Evolutionary conservation across 164 flowering plant genomes (phyloP).

Genomic region (grape (Vitis vinifera)): DNA sequence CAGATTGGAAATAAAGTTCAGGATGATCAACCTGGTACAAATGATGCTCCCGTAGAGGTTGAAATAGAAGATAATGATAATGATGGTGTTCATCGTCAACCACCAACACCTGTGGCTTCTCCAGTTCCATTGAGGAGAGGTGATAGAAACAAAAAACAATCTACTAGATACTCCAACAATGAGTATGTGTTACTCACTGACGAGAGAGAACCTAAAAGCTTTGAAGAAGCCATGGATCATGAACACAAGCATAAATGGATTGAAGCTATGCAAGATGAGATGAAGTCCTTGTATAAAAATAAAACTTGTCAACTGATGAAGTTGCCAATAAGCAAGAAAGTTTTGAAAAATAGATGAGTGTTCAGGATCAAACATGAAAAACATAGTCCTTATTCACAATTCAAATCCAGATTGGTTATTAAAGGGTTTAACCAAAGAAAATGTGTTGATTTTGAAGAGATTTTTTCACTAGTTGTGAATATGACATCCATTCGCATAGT

Average conservation of each 20-base stretch:
- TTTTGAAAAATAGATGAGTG: slow-evolving; percentile 17
- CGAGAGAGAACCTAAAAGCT: slow-evolving; percentile 17
- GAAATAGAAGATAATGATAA: too few species aligned
- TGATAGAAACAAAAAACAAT: neutral
- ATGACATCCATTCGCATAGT: too few species aligned
- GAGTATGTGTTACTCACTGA: slow-evolving; percentile 16
- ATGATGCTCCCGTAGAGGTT: too few species aligned
- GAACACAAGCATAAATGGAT: slow-evolving; percentile 16
- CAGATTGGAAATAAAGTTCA: too few species aligned
- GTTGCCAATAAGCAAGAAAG: slow-evolving; percentile 16
- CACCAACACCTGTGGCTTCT: too few species aligned
- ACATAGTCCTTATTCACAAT: slow-evolving; percentile 1
- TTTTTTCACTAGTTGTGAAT: too few species aligned
- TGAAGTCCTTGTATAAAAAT: slow-evolving; percentile 15
- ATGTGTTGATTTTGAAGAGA: too few species aligned
- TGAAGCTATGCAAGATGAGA: slow-evolving; percentile 14
- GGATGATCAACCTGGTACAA: too few species aligned
- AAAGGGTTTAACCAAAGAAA: slow-evolving; percentile 15
- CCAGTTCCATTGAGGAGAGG: neutral
- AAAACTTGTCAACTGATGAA: slow-evolving; percentile 24
- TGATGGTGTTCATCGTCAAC: too few species aligned
- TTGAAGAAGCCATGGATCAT: slow-evolving; percentile 2
- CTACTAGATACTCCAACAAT: neutral
- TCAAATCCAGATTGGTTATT: slow-evolving; percentile 16
- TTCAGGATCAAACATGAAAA: slow-evolving; percentile 16